Conservation (phyloP, 257 asterid species). For the Linaria vulgaris region DNA sequence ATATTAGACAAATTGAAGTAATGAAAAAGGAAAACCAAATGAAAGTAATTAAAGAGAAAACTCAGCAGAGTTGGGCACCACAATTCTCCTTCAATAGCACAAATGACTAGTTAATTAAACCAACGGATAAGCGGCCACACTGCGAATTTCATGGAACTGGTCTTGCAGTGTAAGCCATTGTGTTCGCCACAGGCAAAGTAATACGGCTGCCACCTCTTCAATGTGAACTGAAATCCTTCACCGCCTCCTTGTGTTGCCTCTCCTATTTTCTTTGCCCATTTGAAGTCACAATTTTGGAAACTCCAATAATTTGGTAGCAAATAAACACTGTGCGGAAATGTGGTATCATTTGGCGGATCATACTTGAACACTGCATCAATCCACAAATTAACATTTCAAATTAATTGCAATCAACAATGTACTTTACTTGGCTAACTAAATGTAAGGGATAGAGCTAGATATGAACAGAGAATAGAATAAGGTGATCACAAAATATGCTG, state of each 20-base stretch:
- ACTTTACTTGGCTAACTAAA: too few species aligned
- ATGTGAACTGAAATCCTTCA: constrained; percentile 56
- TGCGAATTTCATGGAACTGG: constrained; percentile 68
- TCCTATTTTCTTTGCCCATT: constrained; percentile 52
- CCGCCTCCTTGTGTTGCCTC: constrained; percentile 49
- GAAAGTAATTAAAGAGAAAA: too few species aligned
- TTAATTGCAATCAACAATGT: background rate
- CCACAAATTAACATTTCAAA: background rate
- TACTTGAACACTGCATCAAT: constrained; percentile 60
- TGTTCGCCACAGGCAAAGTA: constrained; percentile 70
- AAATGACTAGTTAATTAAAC: constrained; percentile 17
- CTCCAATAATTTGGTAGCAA: constrained; percentile 59
- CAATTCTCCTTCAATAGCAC: too few species aligned
- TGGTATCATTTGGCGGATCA: constrained; percentile 63
- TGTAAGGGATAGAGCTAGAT: too few species aligned
- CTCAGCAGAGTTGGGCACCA: too few species aligned
- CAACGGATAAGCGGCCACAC: constrained; percentile 59
- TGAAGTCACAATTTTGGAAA: constrained; percentile 57
- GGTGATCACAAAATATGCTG: background rate
- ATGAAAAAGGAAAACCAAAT: too few species aligned
- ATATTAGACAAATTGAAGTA: too few species aligned
- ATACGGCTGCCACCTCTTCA: constrained; percentile 59
- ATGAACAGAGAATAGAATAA: too few species aligned
- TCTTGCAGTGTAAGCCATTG: constrained; percentile 57
- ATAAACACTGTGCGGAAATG: constrained; percentile 64